Evolutionary conservation across 1,139 yeast species (phyloP), one percentile per base, ranked within the genome.

Genomic region (Debaryomyces subglobosus): DNA sequence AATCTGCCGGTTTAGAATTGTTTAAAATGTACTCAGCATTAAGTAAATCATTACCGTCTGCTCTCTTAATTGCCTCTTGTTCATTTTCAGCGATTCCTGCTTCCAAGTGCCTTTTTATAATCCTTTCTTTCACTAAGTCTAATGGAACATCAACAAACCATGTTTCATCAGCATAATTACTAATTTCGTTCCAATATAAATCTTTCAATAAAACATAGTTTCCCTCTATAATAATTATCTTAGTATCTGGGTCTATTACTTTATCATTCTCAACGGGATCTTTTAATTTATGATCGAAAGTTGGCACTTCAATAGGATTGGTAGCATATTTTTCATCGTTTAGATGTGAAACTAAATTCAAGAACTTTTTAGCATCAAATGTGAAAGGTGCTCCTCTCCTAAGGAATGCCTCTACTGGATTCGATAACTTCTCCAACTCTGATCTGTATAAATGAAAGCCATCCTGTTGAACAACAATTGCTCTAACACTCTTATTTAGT

Each of bases 371-470:
- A 4, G 89, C 78, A 62, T 92, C 91, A 67, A 91, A 91, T 0
- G 97, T 90, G 59, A 78, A 82, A 0, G 96, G 95, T 0, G 96
- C 87, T 0, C 97, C 97, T 45, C 97, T 77, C 53, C 90, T 71
- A 35, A 69, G 64, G 34, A 82, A 68, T 0, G 96, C 94, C 35
- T 69, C 73, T 5, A 62, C 72, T 0, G 89, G 74, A 55, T 89
- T 78, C 3, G 71, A 65, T 62, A 87, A 76, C 42, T 66, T 53
- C 23, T 69, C 72, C 29, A 92, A 69, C 45, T 81, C 78, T 0
- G 64, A 53, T 37, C 94, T 68, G 9, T 90, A 83, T 29, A 83
- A 72, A 63, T 92, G 98, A 62, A 79, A 92, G 9, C 98, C 98
- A 67, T 92, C 97, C 85, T 73, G 79, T 10, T 79, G 72, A 29